These are phyloP conservation scores for Cinnamomum chago DNA, from an alignment of 164 flowering plant species.

Conservation along the genomic window DNA sequence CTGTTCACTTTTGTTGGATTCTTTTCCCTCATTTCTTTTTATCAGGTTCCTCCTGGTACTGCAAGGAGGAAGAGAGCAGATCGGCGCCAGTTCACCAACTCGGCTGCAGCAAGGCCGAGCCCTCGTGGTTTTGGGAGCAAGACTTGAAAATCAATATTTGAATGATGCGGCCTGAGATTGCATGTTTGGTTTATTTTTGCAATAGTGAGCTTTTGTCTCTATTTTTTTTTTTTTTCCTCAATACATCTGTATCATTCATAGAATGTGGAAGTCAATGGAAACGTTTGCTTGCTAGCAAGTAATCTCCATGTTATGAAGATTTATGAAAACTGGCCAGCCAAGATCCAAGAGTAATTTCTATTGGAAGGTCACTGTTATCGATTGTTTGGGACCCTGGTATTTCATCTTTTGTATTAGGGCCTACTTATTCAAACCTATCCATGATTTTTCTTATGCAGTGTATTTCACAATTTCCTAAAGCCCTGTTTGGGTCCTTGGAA, in stretches of 20 bases:
- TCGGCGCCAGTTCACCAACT: slow-evolving; percentile 54
- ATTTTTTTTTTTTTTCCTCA: too few relatives aligned
- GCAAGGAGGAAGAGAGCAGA: slow-evolving; percentile 74
- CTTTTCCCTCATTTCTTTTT: neutral
- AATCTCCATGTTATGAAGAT: neutral
- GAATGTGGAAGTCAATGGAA: neutral
- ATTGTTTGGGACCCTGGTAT: neutral
- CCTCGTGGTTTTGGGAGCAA: slow-evolving; percentile 83
- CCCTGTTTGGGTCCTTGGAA: too few relatives aligned
- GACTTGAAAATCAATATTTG: slow-evolving; percentile 20
- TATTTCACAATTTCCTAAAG: too few relatives aligned
- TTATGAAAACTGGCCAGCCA: neutral
- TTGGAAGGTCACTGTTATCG: neutral
- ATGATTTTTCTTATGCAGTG: too few relatives aligned
- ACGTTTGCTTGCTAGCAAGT: neutral
- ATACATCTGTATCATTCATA: neutral
- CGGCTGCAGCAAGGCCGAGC: slow-evolving; percentile 51
- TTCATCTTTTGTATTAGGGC: too few relatives aligned
- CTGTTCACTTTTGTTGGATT: neutral
- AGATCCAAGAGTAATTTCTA: neutral
- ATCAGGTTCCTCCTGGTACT: slow-evolving; percentile 82
- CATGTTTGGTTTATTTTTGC: neutral
- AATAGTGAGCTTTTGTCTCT: neutral
- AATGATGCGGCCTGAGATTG: neutral
- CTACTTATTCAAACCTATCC: too few relatives aligned